Conservation (phyloP, 1,284 basidiomycete species). For the Gymnopus androsaceus region DNA sequence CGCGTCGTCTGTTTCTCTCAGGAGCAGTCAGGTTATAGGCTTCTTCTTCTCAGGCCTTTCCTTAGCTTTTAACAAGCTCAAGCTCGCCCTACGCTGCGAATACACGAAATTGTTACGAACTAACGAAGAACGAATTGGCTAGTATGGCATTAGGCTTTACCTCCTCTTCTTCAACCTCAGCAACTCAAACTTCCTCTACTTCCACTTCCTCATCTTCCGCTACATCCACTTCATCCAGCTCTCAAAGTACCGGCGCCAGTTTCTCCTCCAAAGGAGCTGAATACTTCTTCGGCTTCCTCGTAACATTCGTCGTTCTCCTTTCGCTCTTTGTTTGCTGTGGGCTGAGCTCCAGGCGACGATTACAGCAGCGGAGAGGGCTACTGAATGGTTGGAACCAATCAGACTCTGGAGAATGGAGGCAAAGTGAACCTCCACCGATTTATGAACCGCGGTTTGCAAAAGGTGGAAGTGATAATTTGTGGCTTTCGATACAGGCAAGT, state of each 20-base stretch:
- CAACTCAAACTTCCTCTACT: not conserved
- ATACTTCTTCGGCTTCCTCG: constrained; percentile 65
- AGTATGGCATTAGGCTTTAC: not conserved
- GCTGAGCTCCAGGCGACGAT: constrained; percentile 49
- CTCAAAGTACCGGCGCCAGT: constrained; percentile 2
- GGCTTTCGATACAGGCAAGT: constrained; percentile 15
- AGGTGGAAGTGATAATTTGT: not conserved
- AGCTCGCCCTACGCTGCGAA: too few species aligned
- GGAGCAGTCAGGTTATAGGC: too few species aligned
- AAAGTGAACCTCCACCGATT: constrained; percentile 15
- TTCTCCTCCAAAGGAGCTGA: constrained; percentile 37
- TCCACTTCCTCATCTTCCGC: not conserved
- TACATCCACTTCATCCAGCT: not conserved
- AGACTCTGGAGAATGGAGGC: not conserved
- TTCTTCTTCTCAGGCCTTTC: too few species aligned
- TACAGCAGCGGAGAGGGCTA: constrained; percentile 23
- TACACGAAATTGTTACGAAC: not conserved
- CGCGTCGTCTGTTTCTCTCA: too few species aligned
- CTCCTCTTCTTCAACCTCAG: not conserved
- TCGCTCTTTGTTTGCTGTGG: constrained; percentile 60
- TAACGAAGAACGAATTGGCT: not conserved
- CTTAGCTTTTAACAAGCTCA: too few species aligned
- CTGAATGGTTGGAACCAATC: constrained; percentile 7
- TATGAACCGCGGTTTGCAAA: constrained; percentile 18
- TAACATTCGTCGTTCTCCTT: constrained; percentile 60